phyloP scores from a whole-genome alignment of 176 grass and related monocot species.

The Pharus latifolius region DNA sequence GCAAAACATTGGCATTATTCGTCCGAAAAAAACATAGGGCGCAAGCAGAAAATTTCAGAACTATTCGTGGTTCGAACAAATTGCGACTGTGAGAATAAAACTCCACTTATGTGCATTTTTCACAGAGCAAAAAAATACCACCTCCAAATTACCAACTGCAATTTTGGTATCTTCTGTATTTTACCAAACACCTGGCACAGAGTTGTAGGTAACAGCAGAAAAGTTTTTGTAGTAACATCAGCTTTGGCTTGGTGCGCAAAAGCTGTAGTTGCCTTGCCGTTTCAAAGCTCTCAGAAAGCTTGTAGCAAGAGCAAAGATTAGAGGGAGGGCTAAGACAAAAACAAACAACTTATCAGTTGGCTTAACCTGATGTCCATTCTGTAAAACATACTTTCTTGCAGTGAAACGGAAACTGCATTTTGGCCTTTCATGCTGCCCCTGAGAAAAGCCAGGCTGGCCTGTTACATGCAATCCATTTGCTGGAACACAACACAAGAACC shows the following conservation, averaged over 20 bases:
- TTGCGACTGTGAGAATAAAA: neutral
- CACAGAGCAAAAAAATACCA: neutral
- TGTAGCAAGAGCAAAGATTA: neutral
- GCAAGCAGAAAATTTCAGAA: too few species aligned
- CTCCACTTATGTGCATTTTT: neutral
- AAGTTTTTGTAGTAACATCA: neutral
- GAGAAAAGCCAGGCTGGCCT: neutral
- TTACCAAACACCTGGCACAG: neutral
- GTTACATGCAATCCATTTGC: neutral
- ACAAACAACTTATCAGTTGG: neutral
- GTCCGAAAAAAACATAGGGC: too few species aligned
- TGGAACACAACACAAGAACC: too few species aligned
- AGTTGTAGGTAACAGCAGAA: neutral
- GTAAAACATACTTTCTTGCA: neutral
- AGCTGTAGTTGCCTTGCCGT: neutral
- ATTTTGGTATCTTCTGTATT: neutral
- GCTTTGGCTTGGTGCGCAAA: neutral
- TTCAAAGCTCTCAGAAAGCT: neutral
- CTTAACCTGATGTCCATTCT: neutral
- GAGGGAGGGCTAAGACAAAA: neutral
- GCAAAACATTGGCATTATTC: too few species aligned
- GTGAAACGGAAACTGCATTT: neutral
- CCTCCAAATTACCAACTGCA: neutral
- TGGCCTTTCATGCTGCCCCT: neutral
- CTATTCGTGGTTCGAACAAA: neutral